Evolutionary conservation across 345 rosid genomes (phyloP).

Genomic region (Brassica nigra): DNA sequence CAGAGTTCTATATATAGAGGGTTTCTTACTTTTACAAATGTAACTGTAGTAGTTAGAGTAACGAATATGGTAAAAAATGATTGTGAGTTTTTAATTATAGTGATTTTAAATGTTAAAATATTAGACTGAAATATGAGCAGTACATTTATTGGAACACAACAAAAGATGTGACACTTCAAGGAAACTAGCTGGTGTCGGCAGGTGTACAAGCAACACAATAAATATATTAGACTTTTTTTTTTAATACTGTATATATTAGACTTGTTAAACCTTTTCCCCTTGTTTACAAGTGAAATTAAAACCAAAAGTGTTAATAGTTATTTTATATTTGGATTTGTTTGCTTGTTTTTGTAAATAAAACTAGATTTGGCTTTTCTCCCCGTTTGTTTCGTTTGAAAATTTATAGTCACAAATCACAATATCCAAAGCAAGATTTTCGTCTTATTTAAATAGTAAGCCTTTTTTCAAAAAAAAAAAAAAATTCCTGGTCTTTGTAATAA

Average conservation of each 20-base stretch:
- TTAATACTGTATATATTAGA: not conserved
- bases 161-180: conserved; percentile 40
- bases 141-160: conserved; percentile 35
- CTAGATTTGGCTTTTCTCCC: not conserved
- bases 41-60: conserved; percentile 32
- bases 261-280: not conserved
- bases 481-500: conserved; percentile 14
- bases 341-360: not conserved
- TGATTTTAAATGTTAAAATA: conserved; percentile 2
- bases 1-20: conserved; percentile 28
- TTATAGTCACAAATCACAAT: not conserved
- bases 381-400: not conserved
- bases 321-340: not conserved
- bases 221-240: not conserved
- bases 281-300: not conserved
- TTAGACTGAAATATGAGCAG: conserved; percentile 30
- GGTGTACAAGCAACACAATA: conserved; percentile 28
- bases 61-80: conserved; percentile 3
- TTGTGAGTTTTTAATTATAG: not conserved
- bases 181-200: conserved; percentile 43
- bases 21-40: not conserved
- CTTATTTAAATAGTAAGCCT: no score
- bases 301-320: not conserved
- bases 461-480: no score
- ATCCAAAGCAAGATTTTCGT: conserved; percentile 27